Evolutionary conservation across 768 basidiomycete species (phyloP), one percentile per base, ranked within the genome.

Genomic region (Phylloporus scabripes): DNA sequence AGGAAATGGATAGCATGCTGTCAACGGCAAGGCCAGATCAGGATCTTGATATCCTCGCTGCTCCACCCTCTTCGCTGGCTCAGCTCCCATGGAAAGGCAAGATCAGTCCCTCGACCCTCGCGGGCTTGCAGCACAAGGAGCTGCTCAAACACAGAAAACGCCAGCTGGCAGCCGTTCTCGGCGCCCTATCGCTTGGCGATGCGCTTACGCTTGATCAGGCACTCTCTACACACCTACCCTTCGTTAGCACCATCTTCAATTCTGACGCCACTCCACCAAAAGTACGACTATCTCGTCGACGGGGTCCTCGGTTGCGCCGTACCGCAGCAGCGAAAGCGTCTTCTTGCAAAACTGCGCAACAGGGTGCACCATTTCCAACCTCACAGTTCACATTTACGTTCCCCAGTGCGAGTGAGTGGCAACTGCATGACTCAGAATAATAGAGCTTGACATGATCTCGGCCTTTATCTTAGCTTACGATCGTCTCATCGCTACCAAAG

Each of bases 181-280:
- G 83, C 17, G 79, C 81, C 21, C 63, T 85, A 46, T 79, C 84
- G 8, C 75, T 78, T 56, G 80, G 80, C 15, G 83, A 88, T 65
- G 78, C 82, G 12, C 72, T 89, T 37, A 85, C 86, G 31, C 70
- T 91, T 24, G 88, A 92, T 61, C 84, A 85, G 64, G 89, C 88
- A 23, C 70, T 92, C 39, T 81, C 82, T 33, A 76, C 75, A 37
- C 66, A 65, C 42, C 42, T 65, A 7, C 59, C 59, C 45, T 66
- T 66, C 40, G 56, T 60, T 14, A 49, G 58, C 48, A 60, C 74
- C 48, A 74, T 71, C 54, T 71, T 70, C 39, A 65, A 67, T 26
- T 52, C 63, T 26, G 58, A 53, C 47, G 51, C 59, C 28, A 53
- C 56, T 50, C 46, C 65, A 12, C 69, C 64, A 7, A 73, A 69